Evolutionary conservation across 2,329 filamentous ascomycete genomes (phyloP).

Genomic region (Didymosphaeria variabile): DNA sequence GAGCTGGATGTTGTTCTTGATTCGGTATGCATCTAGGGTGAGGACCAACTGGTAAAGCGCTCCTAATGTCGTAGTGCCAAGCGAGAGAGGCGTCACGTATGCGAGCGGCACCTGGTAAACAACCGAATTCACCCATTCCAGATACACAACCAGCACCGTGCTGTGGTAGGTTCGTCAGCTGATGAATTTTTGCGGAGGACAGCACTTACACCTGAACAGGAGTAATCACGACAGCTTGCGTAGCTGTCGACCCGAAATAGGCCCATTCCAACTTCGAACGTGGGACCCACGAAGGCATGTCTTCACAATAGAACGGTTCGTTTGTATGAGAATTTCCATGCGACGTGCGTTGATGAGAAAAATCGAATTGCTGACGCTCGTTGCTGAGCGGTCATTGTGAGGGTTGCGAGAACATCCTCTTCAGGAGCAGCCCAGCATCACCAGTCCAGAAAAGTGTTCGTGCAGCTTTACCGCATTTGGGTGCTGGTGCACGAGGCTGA

Average conservation of each 20-base stretch:
- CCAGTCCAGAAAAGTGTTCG: neutral
- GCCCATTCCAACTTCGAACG: constrained; percentile 21
- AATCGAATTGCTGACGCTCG: neutral
- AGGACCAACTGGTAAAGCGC: constrained; percentile 31
- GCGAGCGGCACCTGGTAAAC: constrained; percentile 31
- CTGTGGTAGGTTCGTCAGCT: constrained; percentile 12
- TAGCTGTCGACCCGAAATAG: constrained; percentile 25
- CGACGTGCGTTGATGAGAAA: neutral
- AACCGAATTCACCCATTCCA: constrained; percentile 27
- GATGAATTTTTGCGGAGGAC: neutral
- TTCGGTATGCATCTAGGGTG: constrained; percentile 33
- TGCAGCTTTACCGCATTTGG: constrained; percentile 6
- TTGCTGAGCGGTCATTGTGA: neutral
- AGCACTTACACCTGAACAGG: constrained; percentile 27
- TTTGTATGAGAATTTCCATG: neutral
- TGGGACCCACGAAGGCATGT: constrained; percentile 4
- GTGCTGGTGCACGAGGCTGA: neutral
- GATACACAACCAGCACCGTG: constrained; percentile 26
- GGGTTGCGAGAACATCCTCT: neutral
- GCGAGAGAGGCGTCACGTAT: constrained; percentile 27
- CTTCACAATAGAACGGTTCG: neutral
- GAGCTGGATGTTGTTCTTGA: constrained; percentile 37
- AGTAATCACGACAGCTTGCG: constrained; percentile 23
- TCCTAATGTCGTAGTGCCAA: constrained; percentile 28
- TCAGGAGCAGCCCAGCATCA: neutral